A percentile compares a stretch with the other conserved stretches of the same genome.
Evolutionary conservation across 257 asterid species (phyloP).

Genomic region (Fraxinus anomala): DNA sequence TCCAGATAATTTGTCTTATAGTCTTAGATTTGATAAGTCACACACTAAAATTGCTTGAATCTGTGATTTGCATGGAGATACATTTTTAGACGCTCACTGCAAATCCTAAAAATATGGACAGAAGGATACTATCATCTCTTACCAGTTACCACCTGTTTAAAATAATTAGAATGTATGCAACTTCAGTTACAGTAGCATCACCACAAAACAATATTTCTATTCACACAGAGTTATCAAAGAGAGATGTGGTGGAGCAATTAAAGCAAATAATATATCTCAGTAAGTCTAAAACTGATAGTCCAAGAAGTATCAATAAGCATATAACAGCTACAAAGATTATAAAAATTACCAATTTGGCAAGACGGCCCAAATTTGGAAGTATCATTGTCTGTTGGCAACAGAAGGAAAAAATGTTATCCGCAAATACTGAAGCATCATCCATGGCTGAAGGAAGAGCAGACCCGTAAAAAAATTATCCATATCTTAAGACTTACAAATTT

Average conservation of each 20-base stretch:
- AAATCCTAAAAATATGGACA: constrained; percentile 15
- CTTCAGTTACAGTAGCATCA: constrained; percentile 16
- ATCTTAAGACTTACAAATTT: constrained; percentile 67
- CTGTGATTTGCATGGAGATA: constrained; percentile 16
- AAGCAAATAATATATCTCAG: constrained; percentile 11
- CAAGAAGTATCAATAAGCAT: background rate
- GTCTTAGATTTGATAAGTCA: constrained; percentile 12
- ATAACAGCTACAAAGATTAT: constrained; percentile 30
- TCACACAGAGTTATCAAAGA: constrained; percentile 11
- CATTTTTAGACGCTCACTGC: background rate
- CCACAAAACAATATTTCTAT: constrained; percentile 8
- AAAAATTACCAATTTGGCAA: constrained; percentile 83
- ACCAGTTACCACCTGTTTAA: background rate
- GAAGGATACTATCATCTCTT: background rate
- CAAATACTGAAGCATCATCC: background rate
- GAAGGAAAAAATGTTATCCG: constrained; percentile 33
- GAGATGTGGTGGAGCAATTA: background rate
- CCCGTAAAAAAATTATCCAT: background rate
- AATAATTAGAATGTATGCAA: constrained; percentile 2
- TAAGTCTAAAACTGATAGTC: background rate
- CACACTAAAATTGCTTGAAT: background rate
- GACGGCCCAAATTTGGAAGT: constrained; percentile 91
- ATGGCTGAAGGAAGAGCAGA: constrained; percentile 18
- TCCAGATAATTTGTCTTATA: background rate
- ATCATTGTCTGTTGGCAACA: constrained; percentile 75